A percentile compares a stretch with the other conserved stretches of the same genome.
Evolutionary conservation across 352 stramenopile genomes (phyloP).

Genomic region (Plasmopara halstedii): DNA sequence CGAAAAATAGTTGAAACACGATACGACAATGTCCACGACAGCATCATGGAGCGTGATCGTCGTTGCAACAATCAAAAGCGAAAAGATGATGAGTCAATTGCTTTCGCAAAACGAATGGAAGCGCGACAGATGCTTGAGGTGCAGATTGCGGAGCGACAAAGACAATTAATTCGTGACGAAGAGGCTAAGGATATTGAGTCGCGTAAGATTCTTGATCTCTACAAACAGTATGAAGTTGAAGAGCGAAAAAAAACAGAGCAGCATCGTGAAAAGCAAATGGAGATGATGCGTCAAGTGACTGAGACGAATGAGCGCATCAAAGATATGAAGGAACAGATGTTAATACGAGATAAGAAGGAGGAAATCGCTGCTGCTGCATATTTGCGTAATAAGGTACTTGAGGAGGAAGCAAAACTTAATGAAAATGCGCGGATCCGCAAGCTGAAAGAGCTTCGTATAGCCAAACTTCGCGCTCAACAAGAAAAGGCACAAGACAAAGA

Average conservation of each 20-base stretch:
- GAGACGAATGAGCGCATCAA: conserved; percentile 65
- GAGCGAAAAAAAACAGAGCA: conserved; percentile 49
- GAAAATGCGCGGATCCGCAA: conserved; percentile 59
- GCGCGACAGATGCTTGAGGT: conserved; percentile 58
- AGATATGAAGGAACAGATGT: conserved; percentile 48
- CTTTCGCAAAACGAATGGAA: conserved; percentile 46
- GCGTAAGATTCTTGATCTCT: conserved; percentile 70
- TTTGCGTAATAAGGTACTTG: conserved; percentile 56
- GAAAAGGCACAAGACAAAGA: conserved; percentile 79
- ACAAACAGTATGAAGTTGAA: conserved; percentile 74
- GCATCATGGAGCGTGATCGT: conserved; percentile 67
- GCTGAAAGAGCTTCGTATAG: conserved; percentile 57
- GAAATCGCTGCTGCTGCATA: conserved; percentile 57
- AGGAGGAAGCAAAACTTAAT: conserved; percentile 62
- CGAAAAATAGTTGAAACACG: conserved; percentile 32
- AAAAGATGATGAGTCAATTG: conserved; percentile 30
- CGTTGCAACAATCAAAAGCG: conserved; percentile 44
- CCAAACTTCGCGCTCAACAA: conserved; percentile 71
- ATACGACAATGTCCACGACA: conserved; percentile 67
- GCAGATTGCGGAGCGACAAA: conserved; percentile 59
- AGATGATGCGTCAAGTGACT: conserved; percentile 39
- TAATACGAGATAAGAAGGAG: conserved; percentile 48
- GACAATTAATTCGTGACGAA: conserved; percentile 65
- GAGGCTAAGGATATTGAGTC: conserved; percentile 71
- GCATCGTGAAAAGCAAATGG: conserved; percentile 34